Evolutionary conservation across 2,329 filamentous ascomycete species (phyloP), one percentile per base, ranked within the genome.

Genomic region (Cladosporium sp.): DNA sequence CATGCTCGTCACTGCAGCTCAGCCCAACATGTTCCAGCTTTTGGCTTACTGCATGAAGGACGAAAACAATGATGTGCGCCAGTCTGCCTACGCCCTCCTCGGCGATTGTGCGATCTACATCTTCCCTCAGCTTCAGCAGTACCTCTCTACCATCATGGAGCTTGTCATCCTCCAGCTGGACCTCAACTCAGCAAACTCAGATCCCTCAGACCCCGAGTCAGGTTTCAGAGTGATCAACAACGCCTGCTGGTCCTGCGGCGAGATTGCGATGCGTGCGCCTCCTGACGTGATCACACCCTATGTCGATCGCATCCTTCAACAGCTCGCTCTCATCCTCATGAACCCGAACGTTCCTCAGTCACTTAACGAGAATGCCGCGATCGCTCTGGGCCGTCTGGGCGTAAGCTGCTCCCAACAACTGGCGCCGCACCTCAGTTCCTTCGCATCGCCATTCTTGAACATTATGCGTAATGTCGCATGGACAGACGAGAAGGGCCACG

Each of bases 211-310:
- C 65, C 89, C 91, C 60, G 90, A 96, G 62, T 88, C 84, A 17
- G 87, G 86, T 13, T 97, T 96, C 72, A 91, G 91, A 60, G 92
- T 97, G 28, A 86, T 97, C 59, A 99, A 97, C 81, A 99, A 99
- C 70, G 93, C 94, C 20, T 97, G 93, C 76, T 99, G 94, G 94
- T 95, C 92, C 6, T 87, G 86, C 22, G 94, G 94, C 40, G 94
- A 99, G 77, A 94, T 97, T 61, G 85, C 91, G 15, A 86, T 96
- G 73, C 86, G 90, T 60, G 82, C 89, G 70, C 84, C 86, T 64
- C 84, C 86, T 61, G 77, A 79, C 28, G 84, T 82, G 55, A 89
- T 97, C 84, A 81, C 81, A 1, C 88, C 87, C 1, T 96, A 88
- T 70, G 83, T 91, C 9, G 85, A 89, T 20, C 83, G 88, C 61